Conservation (phyloP, 202 grass and related monocot genomes). For the Setaria viridis region DNA sequence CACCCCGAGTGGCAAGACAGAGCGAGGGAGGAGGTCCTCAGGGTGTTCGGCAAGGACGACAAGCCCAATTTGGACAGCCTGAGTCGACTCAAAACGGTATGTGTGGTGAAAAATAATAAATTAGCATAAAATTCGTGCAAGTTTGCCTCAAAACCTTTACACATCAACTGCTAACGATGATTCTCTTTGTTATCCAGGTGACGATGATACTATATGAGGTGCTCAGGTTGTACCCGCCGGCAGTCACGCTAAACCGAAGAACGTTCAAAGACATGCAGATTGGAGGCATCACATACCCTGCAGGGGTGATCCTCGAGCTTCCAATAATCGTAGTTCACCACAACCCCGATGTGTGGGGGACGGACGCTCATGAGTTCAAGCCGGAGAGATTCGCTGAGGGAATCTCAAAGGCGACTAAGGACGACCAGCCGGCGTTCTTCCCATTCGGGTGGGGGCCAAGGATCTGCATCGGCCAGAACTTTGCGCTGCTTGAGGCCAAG, state of each 20-base stretch:
- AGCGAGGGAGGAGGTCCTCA: slow-evolving; percentile 74
- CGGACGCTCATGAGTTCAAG: slow-evolving; percentile 64
- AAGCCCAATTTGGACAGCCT: slow-evolving; percentile 58
- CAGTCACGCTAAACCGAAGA: slow-evolving; percentile 6
- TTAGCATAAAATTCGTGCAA: no score
- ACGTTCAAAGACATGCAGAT: slow-evolving; percentile 64
- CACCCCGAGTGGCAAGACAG: slow-evolving; percentile 74
- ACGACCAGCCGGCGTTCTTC: slow-evolving; percentile 53
- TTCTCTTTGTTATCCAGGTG: slow-evolving; percentile 47
- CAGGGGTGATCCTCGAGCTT: slow-evolving; percentile 52
- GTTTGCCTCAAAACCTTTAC: no score
- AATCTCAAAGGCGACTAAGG: slow-evolving; percentile 68
- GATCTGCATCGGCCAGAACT: slow-evolving; percentile 81
- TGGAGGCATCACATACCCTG: slow-evolving; percentile 60
- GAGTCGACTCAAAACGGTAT: slow-evolving; percentile 61
- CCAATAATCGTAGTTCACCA: slow-evolving; percentile 64
- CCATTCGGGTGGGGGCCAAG: slow-evolving; percentile 70
- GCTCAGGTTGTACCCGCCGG: slow-evolving; percentile 71
- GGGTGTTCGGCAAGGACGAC: slow-evolving; percentile 52
- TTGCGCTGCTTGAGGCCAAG: slow-evolving; percentile 73
- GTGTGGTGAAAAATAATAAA: not conserved
- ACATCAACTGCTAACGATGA: not conserved
- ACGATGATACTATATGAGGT: slow-evolving; percentile 85
- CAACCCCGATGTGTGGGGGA: slow-evolving; percentile 56
- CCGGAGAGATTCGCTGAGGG: slow-evolving; percentile 74